phyloP scores from a whole-genome alignment of 1,284 basidiomycete species.

The Austroboletus niveus region DNA sequence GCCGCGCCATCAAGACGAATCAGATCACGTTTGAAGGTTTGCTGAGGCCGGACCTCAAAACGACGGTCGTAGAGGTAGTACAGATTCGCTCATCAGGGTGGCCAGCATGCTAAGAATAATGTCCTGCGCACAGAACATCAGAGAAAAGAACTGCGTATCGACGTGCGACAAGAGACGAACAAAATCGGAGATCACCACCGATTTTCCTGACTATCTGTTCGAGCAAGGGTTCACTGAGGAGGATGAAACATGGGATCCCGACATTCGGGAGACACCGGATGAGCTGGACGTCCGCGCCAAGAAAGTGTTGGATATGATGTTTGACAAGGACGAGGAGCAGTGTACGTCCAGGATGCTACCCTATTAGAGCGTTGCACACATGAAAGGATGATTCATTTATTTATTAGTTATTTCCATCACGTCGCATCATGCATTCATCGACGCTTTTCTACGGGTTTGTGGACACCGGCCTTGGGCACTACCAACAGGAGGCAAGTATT shows the following conservation, averaged over 20 bases:
- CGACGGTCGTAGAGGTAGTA: constrained; percentile 52
- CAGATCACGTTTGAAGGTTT: constrained; percentile 55
- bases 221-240: constrained; percentile 72
- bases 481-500: constrained; percentile 57
- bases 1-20: constrained; percentile 69
- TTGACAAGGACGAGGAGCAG: constrained; percentile 46
- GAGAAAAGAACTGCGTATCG: constrained; percentile 68
- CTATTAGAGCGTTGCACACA: neutral
- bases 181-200: constrained; percentile 48
- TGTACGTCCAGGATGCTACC: constrained; percentile 39
- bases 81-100: neutral
- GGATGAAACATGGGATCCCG: constrained; percentile 66
- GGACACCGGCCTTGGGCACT: constrained; percentile 45
- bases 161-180: constrained; percentile 70
- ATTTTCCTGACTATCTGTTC: constrained; percentile 65
- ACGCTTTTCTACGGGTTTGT: constrained; percentile 47
- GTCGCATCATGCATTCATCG: constrained; percentile 60
- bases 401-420: constrained; percentile 60
- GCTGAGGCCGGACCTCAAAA: constrained; percentile 29
- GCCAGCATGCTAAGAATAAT: neutral
- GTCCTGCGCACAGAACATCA: constrained; percentile 45
- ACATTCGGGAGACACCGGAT: constrained; percentile 60
- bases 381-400: neutral
- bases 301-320: constrained; percentile 64
- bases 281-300: constrained; percentile 56